A percentile compares a stretch with the other conserved stretches of the same genome.
phyloP scores from a whole-genome alignment of 2,329 filamentous ascomycete genomes.

The Ambrosiella cleistominuta region DNA sequence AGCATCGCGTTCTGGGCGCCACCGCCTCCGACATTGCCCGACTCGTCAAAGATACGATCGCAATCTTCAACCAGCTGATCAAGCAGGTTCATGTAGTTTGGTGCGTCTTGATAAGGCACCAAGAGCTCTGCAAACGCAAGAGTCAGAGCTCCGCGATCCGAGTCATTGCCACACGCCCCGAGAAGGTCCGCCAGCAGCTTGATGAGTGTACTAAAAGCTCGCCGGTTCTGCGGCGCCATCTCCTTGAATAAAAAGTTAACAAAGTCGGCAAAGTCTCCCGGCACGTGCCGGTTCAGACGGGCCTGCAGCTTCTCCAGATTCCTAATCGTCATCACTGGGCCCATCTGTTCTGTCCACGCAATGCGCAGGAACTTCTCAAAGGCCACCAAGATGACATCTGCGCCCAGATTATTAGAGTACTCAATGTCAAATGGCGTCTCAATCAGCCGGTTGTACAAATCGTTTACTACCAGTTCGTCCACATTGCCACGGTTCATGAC shows the following conservation, averaged over 20 bases:
- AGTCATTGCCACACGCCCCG: conserved; percentile 79
- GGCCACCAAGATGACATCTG: conserved; percentile 74
- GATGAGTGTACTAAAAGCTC: conserved; percentile 69
- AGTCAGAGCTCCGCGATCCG: conserved; percentile 74
- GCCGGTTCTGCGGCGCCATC: conserved; percentile 51
- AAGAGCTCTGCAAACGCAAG: conserved; percentile 78
- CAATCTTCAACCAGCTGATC: conserved; percentile 82
- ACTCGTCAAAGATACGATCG: conserved; percentile 67
- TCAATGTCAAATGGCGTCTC: conserved; percentile 70
- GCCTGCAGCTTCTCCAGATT: conserved; percentile 59
- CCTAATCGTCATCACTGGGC: conserved; percentile 58
- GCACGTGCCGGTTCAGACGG: conserved; percentile 45
- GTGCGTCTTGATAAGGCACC: conserved; percentile 41
- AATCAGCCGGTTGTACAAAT: conserved; percentile 74
- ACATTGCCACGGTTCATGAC: conserved; percentile 46
- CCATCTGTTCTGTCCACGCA: conserved; percentile 79
- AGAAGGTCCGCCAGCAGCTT: conserved; percentile 74
- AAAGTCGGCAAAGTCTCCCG: conserved; percentile 56
- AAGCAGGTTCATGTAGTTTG: conserved; percentile 72
- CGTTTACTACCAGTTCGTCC: conserved; percentile 69
- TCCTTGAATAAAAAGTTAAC: conserved; percentile 46
- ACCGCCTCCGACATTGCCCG: conserved; percentile 12
- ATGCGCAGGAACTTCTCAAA: conserved; percentile 86
- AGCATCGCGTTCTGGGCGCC: conserved; percentile 12
- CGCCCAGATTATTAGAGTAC: conserved; percentile 52